These are phyloP conservation scores for Taphrina confusa DNA, from an alignment of 1,139 yeast species.

Conservation along the genomic window DNA sequence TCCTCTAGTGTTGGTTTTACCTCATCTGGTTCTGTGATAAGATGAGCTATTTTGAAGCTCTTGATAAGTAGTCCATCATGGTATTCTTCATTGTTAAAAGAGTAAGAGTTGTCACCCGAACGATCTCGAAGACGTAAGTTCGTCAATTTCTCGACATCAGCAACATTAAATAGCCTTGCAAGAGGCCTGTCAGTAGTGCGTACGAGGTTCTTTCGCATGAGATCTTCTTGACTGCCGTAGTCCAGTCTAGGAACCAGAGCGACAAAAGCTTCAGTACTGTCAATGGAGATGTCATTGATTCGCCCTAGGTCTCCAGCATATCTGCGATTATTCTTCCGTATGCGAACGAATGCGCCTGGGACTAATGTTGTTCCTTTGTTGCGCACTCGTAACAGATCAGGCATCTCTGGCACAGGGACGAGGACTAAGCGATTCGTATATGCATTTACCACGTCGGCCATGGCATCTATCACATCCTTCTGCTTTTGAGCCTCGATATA, in stretches of 20 bases:
- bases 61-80: slow-evolving; percentile 83
- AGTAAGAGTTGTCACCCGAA: slow-evolving; percentile 67
- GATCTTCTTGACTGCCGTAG: slow-evolving; percentile 68
- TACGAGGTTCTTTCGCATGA: slow-evolving; percentile 53
- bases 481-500: slow-evolving; percentile 93
- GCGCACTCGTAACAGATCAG: slow-evolving; percentile 86
- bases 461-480: slow-evolving; percentile 85
- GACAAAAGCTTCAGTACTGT: slow-evolving; percentile 89
- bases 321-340: slow-evolving; percentile 80
- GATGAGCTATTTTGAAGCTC: slow-evolving; percentile 67
- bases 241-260: slow-evolving; percentile 91
- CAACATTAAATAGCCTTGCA: slow-evolving; percentile 76
- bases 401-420: slow-evolving; percentile 94
- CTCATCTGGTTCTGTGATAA: slow-evolving; percentile 75
- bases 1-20: slow-evolving; percentile 89
- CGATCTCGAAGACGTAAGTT: slow-evolving; percentile 59
- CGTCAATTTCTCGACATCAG: slow-evolving; percentile 63
- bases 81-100: slow-evolving; percentile 85
- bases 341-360: slow-evolving; percentile 79
- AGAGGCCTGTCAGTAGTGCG: slow-evolving; percentile 60
- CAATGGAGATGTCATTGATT: slow-evolving; percentile 89
- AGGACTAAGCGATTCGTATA: slow-evolving; percentile 59
- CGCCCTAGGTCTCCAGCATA: slow-evolving; percentile 91
- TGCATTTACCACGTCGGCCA: slow-evolving; percentile 85
- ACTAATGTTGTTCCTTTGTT: slow-evolving; percentile 84